These are phyloP conservation scores for Strobilomyces dryophilus DNA, from an alignment of 768 basidiomycete genomes.

Conservation along the genomic window DNA sequence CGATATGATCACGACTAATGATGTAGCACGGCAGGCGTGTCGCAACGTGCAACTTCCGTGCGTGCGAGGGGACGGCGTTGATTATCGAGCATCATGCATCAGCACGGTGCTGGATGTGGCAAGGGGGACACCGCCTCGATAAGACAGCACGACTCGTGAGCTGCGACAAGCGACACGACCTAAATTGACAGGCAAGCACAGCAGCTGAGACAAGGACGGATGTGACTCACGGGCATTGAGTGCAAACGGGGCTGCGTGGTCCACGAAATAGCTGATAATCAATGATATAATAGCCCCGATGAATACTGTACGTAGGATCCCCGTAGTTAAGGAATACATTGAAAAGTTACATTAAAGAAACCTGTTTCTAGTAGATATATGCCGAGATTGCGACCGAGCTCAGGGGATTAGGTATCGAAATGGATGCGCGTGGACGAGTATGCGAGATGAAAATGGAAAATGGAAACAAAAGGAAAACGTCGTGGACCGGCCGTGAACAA, in stretches of 20 bases:
- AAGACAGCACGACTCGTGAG: neutral
- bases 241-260: neutral
- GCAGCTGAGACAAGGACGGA: neutral
- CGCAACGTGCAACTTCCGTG: neutral
- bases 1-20: neutral
- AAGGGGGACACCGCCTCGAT: neutral
- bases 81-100: neutral
- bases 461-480: neutral
- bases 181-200: neutral
- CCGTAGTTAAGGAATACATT: conserved; percentile 23
- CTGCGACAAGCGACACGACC: neutral
- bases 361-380: conserved; percentile 25
- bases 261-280: neutral
- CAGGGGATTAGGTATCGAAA: conserved; percentile 20
- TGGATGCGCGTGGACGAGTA: conserved; percentile 13
- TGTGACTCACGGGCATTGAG: neutral
- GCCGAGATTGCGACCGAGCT: conserved; percentile 17
- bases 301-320: conserved; percentile 21
- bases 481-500: conserved; percentile 21
- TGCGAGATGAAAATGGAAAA: conserved; percentile 2
- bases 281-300: conserved; percentile 13
- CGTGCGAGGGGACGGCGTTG: neutral
- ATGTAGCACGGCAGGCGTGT: neutral
- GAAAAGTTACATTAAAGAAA: conserved; percentile 20
- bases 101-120: neutral